Percentiles rank a stretch among this genome's conserved stretches.
Conservation (phyloP, 331 rosid species). For the Phaseolus coccineus region DNA sequence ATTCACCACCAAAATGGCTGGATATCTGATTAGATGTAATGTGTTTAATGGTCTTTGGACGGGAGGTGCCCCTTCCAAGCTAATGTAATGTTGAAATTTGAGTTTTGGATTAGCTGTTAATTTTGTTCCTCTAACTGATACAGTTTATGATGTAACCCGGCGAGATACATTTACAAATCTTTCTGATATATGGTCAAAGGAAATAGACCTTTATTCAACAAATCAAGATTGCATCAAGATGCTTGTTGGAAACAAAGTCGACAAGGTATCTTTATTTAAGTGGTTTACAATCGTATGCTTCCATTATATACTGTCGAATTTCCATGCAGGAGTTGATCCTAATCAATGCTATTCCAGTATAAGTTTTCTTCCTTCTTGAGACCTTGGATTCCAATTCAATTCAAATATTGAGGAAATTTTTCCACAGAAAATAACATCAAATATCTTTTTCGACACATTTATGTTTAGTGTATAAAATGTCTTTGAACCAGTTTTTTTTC, state of each 20-base stretch:
- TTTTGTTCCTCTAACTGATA: conserved; percentile 38
- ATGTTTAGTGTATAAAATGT: neutral
- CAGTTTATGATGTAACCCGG: conserved; percentile 90
- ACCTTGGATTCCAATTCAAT: conserved; percentile 22
- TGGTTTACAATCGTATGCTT: conserved; percentile 22
- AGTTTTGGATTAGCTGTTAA: conserved; percentile 39
- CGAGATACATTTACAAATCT: conserved; percentile 87
- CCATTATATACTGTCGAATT: neutral
- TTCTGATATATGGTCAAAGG: conserved; percentile 87
- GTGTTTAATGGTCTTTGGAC: conserved; percentile 31
- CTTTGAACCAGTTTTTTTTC: neutral
- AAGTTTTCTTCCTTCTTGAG: conserved; percentile 27
- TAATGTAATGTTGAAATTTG: conserved; percentile 18
- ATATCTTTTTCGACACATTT: neutral
- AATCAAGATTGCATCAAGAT: conserved; percentile 92
- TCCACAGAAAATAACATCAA: neutral
- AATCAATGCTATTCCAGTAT: neutral
- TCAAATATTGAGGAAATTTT: conserved; percentile 27
- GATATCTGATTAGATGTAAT: conserved; percentile 35
- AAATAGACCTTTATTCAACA: conserved; percentile 88
- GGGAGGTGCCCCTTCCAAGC: conserved; percentile 26
- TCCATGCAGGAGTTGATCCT: conserved; percentile 25
- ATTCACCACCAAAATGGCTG: conserved; percentile 4
- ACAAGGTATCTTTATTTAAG: conserved; percentile 62
- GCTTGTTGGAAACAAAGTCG: conserved; percentile 95